Evolutionary conservation across 2,329 filamentous ascomycete species (phyloP).

Genomic region (Pestalotiopsis sp.): DNA sequence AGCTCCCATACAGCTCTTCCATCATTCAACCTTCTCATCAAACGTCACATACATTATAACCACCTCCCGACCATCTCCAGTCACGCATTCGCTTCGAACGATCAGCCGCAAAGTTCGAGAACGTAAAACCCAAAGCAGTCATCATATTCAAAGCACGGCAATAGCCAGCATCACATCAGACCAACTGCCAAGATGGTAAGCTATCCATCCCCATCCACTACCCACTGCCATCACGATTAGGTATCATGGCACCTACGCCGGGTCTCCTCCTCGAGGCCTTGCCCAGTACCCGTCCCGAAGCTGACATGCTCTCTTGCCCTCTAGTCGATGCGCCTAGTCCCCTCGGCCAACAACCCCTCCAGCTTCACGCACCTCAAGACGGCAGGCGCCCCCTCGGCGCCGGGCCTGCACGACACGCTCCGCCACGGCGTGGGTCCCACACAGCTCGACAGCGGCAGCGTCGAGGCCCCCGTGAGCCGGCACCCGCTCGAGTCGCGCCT

Average conservation of each 20-base stretch:
- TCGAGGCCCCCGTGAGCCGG: constrained; percentile 56
- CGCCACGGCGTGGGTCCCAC: constrained; percentile 73
- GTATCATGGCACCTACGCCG: not conserved
- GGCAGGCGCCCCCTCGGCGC: constrained; percentile 81
- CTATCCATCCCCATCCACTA: constrained; percentile 10
- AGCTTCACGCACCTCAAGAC: constrained; percentile 62
- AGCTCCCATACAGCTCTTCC: not conserved
- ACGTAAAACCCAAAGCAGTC: not conserved
- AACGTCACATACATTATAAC: not conserved
- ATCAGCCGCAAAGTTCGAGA: not conserved
- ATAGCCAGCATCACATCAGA: not conserved
- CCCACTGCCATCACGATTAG: constrained; percentile 16
- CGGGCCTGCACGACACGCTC: constrained; percentile 90
- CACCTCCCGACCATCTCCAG: not conserved
- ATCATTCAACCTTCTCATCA: constrained; percentile 1
- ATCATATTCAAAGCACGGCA: not conserved
- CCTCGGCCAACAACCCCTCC: constrained; percentile 64
- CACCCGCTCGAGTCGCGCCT: constrained; percentile 94
- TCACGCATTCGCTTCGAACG: not conserved
- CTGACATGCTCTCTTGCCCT: constrained; percentile 14
- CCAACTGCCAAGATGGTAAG: constrained; percentile 50
- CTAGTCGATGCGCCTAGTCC: constrained; percentile 88
- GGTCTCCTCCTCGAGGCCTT: not conserved
- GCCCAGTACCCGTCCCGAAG: constrained; percentile 12
- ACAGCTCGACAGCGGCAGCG: constrained; percentile 25